Evolutionary conservation across 2,329 filamentous ascomycete species (phyloP).

Genomic region (Trichoderma cornu-damae): DNA sequence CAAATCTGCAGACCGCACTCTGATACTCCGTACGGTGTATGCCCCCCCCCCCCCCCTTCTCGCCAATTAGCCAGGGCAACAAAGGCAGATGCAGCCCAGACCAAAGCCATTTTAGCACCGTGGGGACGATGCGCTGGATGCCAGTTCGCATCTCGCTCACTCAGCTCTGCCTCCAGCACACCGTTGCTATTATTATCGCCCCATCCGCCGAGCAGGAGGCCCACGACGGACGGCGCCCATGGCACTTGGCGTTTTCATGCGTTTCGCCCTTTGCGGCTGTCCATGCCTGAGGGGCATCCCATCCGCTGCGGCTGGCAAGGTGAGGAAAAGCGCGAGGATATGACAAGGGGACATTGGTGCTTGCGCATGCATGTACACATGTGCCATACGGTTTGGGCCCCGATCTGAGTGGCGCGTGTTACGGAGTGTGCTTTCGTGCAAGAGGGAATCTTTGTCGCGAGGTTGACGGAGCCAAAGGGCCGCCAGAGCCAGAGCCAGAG

Average conservation of each 20-base stretch:
- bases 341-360: not conserved
- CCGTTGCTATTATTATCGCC: conserved; percentile 2
- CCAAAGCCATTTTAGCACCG: not conserved
- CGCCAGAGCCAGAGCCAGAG: too few relatives aligned
- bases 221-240: not conserved
- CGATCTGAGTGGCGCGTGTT: not conserved
- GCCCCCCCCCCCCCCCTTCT: too few relatives aligned
- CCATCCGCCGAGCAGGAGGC: not conserved
- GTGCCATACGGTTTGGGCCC: not conserved
- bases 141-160: conserved; percentile 3
- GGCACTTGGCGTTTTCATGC: not conserved
- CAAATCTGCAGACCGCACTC: not conserved
- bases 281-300: not conserved
- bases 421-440: not conserved
- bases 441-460: not conserved
- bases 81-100: not conserved
- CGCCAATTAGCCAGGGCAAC: not conserved
- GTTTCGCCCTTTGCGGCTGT: not conserved
- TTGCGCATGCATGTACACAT: not conserved
- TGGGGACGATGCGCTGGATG: not conserved
- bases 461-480: not conserved
- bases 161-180: not conserved
- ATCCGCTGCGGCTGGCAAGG: not conserved
- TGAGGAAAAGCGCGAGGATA: not conserved
- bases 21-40: not conserved